Conservation (phyloP, 2,329 filamentous ascomycete species). For the Paraphaeosphaeria minitans region DNA sequence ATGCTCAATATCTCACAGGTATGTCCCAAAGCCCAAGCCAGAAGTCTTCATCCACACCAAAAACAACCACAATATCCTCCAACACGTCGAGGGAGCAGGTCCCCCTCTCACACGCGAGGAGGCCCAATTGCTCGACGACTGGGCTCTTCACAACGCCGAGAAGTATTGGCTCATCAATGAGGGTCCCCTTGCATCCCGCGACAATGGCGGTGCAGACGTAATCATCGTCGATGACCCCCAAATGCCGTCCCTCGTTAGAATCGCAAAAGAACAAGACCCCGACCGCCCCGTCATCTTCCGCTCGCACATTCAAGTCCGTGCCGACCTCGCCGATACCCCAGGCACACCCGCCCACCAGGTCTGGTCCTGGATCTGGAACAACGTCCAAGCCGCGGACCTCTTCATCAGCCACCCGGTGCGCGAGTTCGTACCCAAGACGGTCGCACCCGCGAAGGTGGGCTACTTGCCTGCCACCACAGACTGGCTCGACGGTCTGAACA, state of each 20-base stretch:
- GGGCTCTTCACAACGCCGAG: constrained; percentile 74
- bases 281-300: constrained; percentile 79
- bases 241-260: constrained; percentile 77
- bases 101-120: constrained; percentile 69
- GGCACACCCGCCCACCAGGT: constrained; percentile 73
- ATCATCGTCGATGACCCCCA: constrained; percentile 83
- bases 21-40: constrained; percentile 78
- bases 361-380: constrained; percentile 76
- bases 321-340: constrained; percentile 68
- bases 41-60: constrained; percentile 84
- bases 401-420: constrained; percentile 84
- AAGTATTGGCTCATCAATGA: constrained; percentile 74
- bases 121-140: constrained; percentile 67
- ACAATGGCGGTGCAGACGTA: constrained; percentile 75
- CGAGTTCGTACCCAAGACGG: constrained; percentile 72
- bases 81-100: constrained; percentile 71
- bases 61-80: constrained; percentile 86
- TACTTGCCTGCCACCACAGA: constrained; percentile 83
- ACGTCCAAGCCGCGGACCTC: constrained; percentile 72
- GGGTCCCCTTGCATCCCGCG: constrained; percentile 68
- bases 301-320: constrained; percentile 82
- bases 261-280: constrained; percentile 73
- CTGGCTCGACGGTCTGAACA: constrained; percentile 84
- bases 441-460: constrained; percentile 69
- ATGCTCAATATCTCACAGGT: constrained; percentile 49